Percentiles rank a stretch among this genome's conserved stretches.
phyloP scores from a whole-genome alignment of 495 filamentous ascomycete species.

The Aspergillus ellipticus region DNA sequence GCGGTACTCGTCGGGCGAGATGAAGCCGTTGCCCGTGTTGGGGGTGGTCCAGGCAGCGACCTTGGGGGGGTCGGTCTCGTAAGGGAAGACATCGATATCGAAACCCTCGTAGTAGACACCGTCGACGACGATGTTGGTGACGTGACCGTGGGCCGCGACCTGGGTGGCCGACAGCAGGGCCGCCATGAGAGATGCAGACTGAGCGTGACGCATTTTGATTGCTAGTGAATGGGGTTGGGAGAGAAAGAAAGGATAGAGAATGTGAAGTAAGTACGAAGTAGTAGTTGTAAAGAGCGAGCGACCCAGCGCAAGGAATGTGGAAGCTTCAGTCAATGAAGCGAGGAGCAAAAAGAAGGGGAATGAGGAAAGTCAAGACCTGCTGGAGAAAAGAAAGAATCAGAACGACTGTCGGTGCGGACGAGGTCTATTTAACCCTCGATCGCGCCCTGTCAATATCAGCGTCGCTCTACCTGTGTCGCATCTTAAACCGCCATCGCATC shows the following conservation, averaged over 20 bases:
- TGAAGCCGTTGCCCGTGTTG: conserved; percentile 51
- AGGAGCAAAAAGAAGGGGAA: not conserved
- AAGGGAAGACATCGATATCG: conserved; percentile 22
- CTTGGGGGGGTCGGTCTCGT: conserved; percentile 31
- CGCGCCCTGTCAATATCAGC: not conserved
- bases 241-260: not conserved
- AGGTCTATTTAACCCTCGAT: not conserved
- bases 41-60: conserved; percentile 45
- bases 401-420: not conserved
- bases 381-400: not conserved
- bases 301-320: conserved; percentile 3
- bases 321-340: conserved; percentile 4
- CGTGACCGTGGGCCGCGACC: conserved; percentile 50
- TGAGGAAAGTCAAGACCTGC: not conserved
- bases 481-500: not conserved
- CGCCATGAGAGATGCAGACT: conserved; percentile 15
- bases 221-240: not conserved
- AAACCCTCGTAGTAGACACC: conserved; percentile 38
- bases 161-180: conserved; percentile 26
- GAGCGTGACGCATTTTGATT: conserved; percentile 3
- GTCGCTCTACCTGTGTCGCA: not conserved
- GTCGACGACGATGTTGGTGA: conserved; percentile 49
- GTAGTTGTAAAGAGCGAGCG: conserved; percentile 1
- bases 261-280: not conserved
- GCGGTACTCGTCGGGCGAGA: conserved; percentile 38